A percentile compares a stretch with the other conserved stretches of the same genome.
Evolutionary conservation across 2,329 filamentous ascomycete species (phyloP).

Genomic region (Colletotrichum viniferum): DNA sequence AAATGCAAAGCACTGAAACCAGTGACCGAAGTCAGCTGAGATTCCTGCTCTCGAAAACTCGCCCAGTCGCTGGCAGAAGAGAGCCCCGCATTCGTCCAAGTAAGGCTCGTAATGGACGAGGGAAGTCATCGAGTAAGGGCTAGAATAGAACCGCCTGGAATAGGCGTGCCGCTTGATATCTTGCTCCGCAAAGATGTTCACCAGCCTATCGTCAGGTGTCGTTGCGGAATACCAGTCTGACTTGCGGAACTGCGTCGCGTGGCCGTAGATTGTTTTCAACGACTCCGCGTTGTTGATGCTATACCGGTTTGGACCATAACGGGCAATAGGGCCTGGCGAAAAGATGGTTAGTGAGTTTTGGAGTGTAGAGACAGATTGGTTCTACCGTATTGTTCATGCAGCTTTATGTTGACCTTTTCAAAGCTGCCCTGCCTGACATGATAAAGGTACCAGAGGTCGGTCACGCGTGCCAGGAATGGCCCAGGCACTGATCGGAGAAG

Average conservation of each 20-base stretch:
- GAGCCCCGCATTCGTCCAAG: slow-evolving; percentile 48
- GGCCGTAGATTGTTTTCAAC: slow-evolving; percentile 38
- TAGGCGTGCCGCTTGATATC: slow-evolving; percentile 40
- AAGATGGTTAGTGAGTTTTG: too few relatives aligned
- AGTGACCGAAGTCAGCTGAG: slow-evolving; percentile 42
- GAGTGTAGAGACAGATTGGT: not conserved
- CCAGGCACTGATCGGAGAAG: slow-evolving; percentile 30
- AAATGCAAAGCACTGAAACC: slow-evolving; percentile 53
- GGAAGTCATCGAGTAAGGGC: slow-evolving; percentile 51
- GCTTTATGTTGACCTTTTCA: slow-evolving; percentile 27
- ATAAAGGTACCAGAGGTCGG: slow-evolving; percentile 31
- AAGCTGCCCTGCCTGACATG: slow-evolving; percentile 29
- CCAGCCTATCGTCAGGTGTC: slow-evolving; percentile 25
- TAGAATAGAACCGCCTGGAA: slow-evolving; percentile 44
- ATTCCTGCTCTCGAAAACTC: slow-evolving; percentile 36
- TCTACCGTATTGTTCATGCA: slow-evolving; percentile 34
- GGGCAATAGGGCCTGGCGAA: slow-evolving; percentile 39
- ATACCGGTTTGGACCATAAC: slow-evolving; percentile 52
- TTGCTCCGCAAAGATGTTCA: slow-evolving; percentile 35
- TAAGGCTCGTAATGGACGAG: slow-evolving; percentile 52
- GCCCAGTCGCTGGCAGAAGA: slow-evolving; percentile 40
- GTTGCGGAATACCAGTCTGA: slow-evolving; percentile 30
- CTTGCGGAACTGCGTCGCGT: slow-evolving; percentile 37
- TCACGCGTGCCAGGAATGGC: slow-evolving; percentile 30
- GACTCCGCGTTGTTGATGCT: slow-evolving; percentile 45